Evolutionary conservation across 345 rosid genomes (phyloP), one percentile per base, ranked within the genome.

Genomic region (Dovyalis caffra): DNA sequence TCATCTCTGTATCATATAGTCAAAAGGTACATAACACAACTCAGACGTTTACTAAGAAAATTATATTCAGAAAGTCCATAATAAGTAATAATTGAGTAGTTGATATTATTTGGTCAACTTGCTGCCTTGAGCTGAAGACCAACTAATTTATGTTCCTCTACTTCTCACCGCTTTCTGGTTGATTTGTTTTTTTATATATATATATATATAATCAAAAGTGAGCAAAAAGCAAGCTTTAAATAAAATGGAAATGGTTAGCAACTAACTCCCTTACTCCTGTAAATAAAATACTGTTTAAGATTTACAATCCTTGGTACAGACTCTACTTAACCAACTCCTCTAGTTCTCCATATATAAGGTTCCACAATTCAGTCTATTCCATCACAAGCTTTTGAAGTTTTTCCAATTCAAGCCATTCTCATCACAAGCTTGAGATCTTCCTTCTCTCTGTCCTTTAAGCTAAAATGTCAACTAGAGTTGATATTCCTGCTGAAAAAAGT

Each of bases 401-500:
- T 25, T 64, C 49, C 29, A 5, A 29, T 11, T 32, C 7, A n/a
- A 20, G 0, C 33, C 58, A 40, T 28, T n/a, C 31, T 31, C 38
- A 21, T 68, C 68, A 31, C 43, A 6, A 26, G n/a, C 15, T 32
- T 23, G 25, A 9, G 29, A 26, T 20, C 26, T 43, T 1, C 28
- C 4, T 2, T 66, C 25, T 33, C 66, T 1, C 23, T 21, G 29
- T 18, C 29, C 8, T 29, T 18, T 32, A 43, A 25, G 2, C 23
- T 6, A 64, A 70, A 45, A 77, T 70, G 66, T 70, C 79, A 12
- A 35, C 37, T 2, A 49, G 23, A 49, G 72, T 77, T 31, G 75
- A 65, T 26, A 65, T 70, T 53, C 66, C 49, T 28, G 71, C 51
- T 65, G 80, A 70, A 29, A 64, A 71, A 77, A 77, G 71, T 38